These are phyloP conservation scores for Cubamyces lactineus DNA, from an alignment of 768 basidiomycete species.

Conservation along the genomic window DNA sequence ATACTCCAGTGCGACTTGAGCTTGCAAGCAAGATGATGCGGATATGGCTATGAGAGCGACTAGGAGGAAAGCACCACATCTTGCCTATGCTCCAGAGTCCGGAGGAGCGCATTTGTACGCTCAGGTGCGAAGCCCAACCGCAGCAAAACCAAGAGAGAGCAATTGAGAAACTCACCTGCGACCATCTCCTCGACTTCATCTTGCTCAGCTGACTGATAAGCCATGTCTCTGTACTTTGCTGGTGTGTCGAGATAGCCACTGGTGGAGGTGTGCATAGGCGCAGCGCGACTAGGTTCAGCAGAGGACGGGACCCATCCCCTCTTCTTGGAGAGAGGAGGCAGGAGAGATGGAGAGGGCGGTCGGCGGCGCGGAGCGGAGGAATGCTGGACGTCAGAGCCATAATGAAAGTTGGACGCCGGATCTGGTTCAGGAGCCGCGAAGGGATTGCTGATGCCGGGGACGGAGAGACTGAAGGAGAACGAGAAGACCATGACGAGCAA, in stretches of 20 bases:
- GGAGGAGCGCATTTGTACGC: neutral
- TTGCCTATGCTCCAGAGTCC: too few relatives aligned
- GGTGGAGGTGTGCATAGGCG: conserved; percentile 55
- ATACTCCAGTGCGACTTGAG: too few relatives aligned
- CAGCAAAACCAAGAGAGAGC: neutral
- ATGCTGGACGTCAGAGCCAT: conserved; percentile 30
- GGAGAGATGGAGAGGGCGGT: conserved; percentile 41
- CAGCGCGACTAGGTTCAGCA: conserved; percentile 56
- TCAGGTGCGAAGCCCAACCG: neutral
- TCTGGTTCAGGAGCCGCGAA: conserved; percentile 41
- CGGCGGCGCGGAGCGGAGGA: conserved; percentile 24
- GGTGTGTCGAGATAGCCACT: conserved; percentile 73
- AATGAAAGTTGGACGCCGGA: conserved; percentile 26
- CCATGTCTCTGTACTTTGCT: conserved; percentile 56
- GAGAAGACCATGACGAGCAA: conserved; percentile 47
- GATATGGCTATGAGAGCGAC: too few relatives aligned
- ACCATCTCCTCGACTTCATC: conserved; percentile 50
- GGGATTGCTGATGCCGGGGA: conserved; percentile 70
- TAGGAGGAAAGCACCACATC: too few relatives aligned
- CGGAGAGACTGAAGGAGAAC: conserved; percentile 70
- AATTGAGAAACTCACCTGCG: conserved; percentile 40
- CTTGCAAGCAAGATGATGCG: too few relatives aligned
- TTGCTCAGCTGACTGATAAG: conserved; percentile 34
- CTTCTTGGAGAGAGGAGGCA: conserved; percentile 55
- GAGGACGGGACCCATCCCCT: conserved; percentile 74